phyloP scores from a whole-genome alignment of 1,284 basidiomycete species.

The Cryptococcus sp. region DNA sequence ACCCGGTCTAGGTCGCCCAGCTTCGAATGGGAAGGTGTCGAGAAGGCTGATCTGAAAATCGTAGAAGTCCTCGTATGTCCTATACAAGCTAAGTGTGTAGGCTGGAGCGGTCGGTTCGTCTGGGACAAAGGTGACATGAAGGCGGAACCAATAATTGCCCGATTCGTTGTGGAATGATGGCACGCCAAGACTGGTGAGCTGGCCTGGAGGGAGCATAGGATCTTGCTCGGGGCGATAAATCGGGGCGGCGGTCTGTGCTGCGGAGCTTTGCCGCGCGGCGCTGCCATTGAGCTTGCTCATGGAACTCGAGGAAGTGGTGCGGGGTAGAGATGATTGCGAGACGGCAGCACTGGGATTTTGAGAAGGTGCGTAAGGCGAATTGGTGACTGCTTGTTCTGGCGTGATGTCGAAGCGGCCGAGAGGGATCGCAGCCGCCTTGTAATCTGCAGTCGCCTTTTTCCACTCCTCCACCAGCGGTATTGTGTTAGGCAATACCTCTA shows the following conservation, averaged over 20 bases:
- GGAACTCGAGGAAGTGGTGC: slow-evolving; percentile 31
- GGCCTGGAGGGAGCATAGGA: slow-evolving; percentile 68
- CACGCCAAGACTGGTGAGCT: slow-evolving; percentile 84
- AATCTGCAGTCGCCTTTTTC: slow-evolving; percentile 92
- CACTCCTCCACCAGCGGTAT: slow-evolving; percentile 96
- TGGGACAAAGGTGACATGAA: slow-evolving; percentile 84
- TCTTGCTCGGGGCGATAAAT: slow-evolving; percentile 44
- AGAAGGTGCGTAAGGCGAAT: slow-evolving; percentile 46
- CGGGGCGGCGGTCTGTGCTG: slow-evolving; percentile 13
- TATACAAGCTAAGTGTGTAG: slow-evolving; percentile 84
- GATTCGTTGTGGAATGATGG: slow-evolving; percentile 96
- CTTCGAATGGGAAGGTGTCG: slow-evolving; percentile 83
- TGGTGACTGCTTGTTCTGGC: slow-evolving; percentile 49
- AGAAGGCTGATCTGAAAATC: slow-evolving; percentile 92
- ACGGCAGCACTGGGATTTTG: slow-evolving; percentile 18
- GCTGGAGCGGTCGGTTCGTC: slow-evolving; percentile 66
- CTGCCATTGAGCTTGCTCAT: slow-evolving; percentile 14
- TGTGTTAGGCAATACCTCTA: slow-evolving; percentile 69
- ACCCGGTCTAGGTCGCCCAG: slow-evolving; percentile 63
- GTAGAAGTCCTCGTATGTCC: slow-evolving; percentile 97
- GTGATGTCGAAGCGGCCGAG: slow-evolving; percentile 82
- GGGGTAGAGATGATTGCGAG: slow-evolving; percentile 33
- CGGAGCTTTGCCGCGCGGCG: slow-evolving; percentile 11
- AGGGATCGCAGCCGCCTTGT: slow-evolving; percentile 94
- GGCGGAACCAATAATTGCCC: slow-evolving; percentile 96